These are phyloP conservation scores for Pisolithus orientalis DNA, from an alignment of 768 basidiomycete species.

Conservation along the genomic window DNA sequence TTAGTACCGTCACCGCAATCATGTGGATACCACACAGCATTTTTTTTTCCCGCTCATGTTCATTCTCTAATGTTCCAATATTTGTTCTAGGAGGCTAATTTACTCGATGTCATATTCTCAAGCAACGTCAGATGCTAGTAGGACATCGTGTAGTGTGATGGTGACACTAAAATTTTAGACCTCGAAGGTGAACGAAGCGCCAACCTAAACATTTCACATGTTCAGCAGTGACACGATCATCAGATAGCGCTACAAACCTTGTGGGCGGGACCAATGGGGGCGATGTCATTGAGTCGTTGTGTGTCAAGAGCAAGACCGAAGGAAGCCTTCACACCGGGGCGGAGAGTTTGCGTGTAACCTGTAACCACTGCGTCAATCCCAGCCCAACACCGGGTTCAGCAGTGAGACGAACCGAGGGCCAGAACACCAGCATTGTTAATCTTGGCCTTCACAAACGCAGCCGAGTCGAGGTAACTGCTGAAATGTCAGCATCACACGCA, in stretches of 20 bases:
- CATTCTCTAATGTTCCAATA: no score
- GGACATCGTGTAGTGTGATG: background rate
- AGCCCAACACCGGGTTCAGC: background rate
- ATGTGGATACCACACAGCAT: no score
- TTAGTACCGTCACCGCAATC: background rate
- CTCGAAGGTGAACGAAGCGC: constrained; percentile 71
- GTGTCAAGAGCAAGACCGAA: constrained; percentile 97
- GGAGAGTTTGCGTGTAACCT: constrained; percentile 91
- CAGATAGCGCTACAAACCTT: constrained; percentile 40
- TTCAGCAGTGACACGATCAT: background rate
- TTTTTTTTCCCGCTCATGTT: no score
- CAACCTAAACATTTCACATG: constrained; percentile 40
- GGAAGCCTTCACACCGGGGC: constrained; percentile 86
- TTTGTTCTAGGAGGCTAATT: background rate
- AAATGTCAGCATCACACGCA: background rate
- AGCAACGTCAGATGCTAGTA: no score
- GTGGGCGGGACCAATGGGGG: constrained; percentile 63
- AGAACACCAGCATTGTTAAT: constrained; percentile 96
- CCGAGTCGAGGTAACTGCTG: constrained; percentile 70
- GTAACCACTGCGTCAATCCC: constrained; percentile 8
- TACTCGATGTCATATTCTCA: no score
- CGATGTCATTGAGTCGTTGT: constrained; percentile 75
- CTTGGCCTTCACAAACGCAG: constrained; percentile 96
- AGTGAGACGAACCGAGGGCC: constrained; percentile 53
- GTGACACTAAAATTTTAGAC: constrained; percentile 35